Conservation (phyloP, 2,329 filamentous ascomycete species). For the Leptographium flavum region DNA sequence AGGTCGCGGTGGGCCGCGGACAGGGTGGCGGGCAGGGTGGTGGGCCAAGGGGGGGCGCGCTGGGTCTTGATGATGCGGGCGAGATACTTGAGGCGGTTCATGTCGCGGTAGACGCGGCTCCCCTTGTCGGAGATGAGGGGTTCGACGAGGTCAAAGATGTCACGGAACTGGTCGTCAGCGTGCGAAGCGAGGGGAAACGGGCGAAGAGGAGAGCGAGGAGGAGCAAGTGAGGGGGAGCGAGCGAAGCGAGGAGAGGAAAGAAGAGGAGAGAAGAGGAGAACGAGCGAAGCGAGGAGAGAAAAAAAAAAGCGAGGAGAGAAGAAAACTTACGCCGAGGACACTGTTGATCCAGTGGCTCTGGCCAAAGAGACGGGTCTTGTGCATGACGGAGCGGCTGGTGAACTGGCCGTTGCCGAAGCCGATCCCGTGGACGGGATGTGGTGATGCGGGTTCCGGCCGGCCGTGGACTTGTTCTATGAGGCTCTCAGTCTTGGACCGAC, state of each 20-base stretch:
- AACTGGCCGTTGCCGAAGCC: background rate
- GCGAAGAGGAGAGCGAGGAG: too few species aligned
- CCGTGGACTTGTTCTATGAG: background rate
- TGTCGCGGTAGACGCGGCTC: conserved; percentile 14
- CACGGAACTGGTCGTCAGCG: conserved; percentile 6
- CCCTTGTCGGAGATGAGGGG: conserved; percentile 19
- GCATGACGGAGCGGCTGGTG: conserved; percentile 8
- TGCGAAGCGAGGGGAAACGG: too few species aligned
- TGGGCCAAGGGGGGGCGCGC: conserved; percentile 14
- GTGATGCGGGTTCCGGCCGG: background rate
- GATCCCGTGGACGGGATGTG: too few species aligned
- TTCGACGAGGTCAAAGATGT: conserved; percentile 6
- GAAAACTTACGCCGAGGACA: conserved; percentile 4
- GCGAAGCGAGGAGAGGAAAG: too few species aligned
- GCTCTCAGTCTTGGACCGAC: background rate
- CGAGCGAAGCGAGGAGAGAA: background rate
- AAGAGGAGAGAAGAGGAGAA: too few species aligned
- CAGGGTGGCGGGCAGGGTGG: background rate
- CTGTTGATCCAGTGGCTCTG: conserved; percentile 39
- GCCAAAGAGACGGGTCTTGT: conserved; percentile 42
- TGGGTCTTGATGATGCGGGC: conserved; percentile 35
- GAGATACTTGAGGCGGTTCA: conserved; percentile 38
- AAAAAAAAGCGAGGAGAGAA: background rate
- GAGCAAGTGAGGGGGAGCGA: too few species aligned
- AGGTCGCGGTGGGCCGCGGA: conserved; percentile 23